A percentile compares a stretch with the other conserved stretches of the same genome.
Evolutionary conservation across 2,329 filamentous ascomycete genomes (phyloP).

Genomic region (Ilyonectria mors-panacis): DNA sequence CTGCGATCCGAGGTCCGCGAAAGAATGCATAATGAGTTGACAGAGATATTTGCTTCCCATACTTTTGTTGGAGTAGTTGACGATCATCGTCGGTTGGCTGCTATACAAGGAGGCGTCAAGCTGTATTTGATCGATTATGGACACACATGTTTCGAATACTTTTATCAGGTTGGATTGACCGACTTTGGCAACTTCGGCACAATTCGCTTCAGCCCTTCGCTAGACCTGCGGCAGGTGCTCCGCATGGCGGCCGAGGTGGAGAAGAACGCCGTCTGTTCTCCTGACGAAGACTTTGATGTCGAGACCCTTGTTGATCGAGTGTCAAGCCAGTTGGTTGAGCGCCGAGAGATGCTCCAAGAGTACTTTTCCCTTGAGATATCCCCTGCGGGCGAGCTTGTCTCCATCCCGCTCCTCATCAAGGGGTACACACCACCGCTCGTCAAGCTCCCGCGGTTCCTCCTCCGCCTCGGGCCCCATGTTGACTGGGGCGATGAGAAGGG

Average conservation of each 20-base stretch:
- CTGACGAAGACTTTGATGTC: constrained; percentile 75
- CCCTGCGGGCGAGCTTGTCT: constrained; percentile 80
- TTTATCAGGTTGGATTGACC: constrained; percentile 94
- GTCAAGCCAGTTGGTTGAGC: constrained; percentile 77
- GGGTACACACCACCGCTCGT: constrained; percentile 89
- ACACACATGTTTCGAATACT: constrained; percentile 87
- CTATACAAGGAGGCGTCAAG: constrained; percentile 93
- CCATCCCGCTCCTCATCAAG: constrained; percentile 88
- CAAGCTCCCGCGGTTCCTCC: constrained; percentile 90
- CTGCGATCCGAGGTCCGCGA: constrained; percentile 86
- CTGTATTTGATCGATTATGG: constrained; percentile 96
- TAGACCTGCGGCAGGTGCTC: constrained; percentile 80
- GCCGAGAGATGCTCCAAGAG: constrained; percentile 89
- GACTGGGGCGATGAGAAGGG: constrained; percentile 87
- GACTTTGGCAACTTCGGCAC: constrained; percentile 96
- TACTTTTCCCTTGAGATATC: constrained; percentile 93
- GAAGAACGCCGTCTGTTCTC: constrained; percentile 59
- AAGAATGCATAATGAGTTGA: constrained; percentile 86
- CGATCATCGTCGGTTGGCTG: constrained; percentile 86
- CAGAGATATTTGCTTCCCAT: constrained; percentile 87
- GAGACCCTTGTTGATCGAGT: constrained; percentile 77
- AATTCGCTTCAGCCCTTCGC: constrained; percentile 83
- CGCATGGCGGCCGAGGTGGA: constrained; percentile 81
- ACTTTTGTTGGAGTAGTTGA: constrained; percentile 97
- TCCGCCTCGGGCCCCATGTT: constrained; percentile 89